Evolutionary conservation across 306 rosid genomes (phyloP).

Genomic region (Quercus berberidifolia): DNA sequence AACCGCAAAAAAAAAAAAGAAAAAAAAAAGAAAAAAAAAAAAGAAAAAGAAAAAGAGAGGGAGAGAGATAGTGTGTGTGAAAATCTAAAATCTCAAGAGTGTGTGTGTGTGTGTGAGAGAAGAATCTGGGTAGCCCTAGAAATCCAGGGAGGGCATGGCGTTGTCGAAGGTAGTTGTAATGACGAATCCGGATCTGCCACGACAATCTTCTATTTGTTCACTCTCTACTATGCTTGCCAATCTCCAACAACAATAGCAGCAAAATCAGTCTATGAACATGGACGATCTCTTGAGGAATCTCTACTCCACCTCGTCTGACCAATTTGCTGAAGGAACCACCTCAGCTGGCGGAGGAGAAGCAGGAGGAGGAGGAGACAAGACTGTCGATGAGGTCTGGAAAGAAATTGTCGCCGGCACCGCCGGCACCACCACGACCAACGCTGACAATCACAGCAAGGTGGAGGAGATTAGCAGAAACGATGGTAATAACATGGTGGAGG

Average conservation of each 20-base stretch:
- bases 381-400: constrained; percentile 72
- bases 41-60: not conserved
- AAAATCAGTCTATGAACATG: constrained; percentile 44
- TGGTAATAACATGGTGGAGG: constrained; percentile 4
- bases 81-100: not conserved
- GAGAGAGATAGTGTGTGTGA: not conserved
- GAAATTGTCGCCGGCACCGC: constrained; percentile 43
- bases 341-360: no score
- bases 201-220: constrained; percentile 59
- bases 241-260: constrained; percentile 29
- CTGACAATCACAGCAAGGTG: no score
- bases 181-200: constrained; percentile 80
- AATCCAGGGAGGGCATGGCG: constrained; percentile 50
- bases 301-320: constrained; percentile 28
- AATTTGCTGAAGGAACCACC: not conserved
- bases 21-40: not conserved
- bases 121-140: constrained; percentile 19
- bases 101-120: no score
- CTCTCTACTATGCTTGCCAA: constrained; percentile 48
- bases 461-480: constrained; percentile 13
- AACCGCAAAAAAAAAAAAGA: not conserved
- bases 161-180: constrained; percentile 61
- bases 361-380: not conserved
- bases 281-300: constrained; percentile 71
- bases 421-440: not conserved